Percentiles rank a stretch among this genome's conserved stretches.
Conservation (phyloP, 2,329 filamentous ascomycete species). For the Pseudopithomyces chartarum region DNA sequence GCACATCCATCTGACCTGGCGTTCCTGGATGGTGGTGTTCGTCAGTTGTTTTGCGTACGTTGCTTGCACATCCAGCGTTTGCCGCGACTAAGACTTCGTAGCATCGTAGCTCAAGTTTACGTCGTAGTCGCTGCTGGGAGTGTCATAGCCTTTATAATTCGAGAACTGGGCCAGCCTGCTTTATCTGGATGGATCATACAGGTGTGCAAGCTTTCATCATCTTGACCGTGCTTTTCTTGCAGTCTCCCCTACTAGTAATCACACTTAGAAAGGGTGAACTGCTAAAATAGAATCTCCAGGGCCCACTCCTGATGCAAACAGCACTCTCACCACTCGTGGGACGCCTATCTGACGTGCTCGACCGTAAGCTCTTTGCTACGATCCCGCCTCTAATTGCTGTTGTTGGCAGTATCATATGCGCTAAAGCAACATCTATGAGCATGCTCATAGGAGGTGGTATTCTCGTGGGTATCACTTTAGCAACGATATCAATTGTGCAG, state of each 20-base stretch:
- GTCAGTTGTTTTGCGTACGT: slow-evolving; percentile 55
- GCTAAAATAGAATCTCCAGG: slow-evolving; percentile 40
- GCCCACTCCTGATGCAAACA: slow-evolving; percentile 62
- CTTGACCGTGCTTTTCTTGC: neutral
- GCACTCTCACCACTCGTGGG: slow-evolving; percentile 62
- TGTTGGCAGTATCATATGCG: slow-evolving; percentile 59
- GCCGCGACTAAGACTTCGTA: slow-evolving; percentile 12
- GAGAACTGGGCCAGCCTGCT: slow-evolving; percentile 57
- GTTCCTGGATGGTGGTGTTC: slow-evolving; percentile 59
- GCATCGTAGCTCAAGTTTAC: slow-evolving; percentile 60
- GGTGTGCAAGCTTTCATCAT: slow-evolving; percentile 28
- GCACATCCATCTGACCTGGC: slow-evolving; percentile 59
- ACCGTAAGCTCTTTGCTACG: slow-evolving; percentile 59
- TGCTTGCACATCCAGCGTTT: slow-evolving; percentile 13
- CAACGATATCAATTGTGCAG: slow-evolving; percentile 61
- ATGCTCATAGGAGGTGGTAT: slow-evolving; percentile 64
- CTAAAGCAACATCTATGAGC: slow-evolving; percentile 60
- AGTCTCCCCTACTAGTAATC: too few relatives aligned
- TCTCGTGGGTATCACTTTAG: slow-evolving; percentile 60
- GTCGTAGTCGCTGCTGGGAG: slow-evolving; percentile 62
- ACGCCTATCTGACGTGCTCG: slow-evolving; percentile 61
- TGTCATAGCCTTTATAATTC: slow-evolving; percentile 61
- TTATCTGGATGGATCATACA: slow-evolving; percentile 63
- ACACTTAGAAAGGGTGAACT: neutral
- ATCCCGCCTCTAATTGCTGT: slow-evolving; percentile 60